phyloP scores from a whole-genome alignment of 2,329 filamentous ascomycete genomes.

The Karstenula rhodostoma region DNA sequence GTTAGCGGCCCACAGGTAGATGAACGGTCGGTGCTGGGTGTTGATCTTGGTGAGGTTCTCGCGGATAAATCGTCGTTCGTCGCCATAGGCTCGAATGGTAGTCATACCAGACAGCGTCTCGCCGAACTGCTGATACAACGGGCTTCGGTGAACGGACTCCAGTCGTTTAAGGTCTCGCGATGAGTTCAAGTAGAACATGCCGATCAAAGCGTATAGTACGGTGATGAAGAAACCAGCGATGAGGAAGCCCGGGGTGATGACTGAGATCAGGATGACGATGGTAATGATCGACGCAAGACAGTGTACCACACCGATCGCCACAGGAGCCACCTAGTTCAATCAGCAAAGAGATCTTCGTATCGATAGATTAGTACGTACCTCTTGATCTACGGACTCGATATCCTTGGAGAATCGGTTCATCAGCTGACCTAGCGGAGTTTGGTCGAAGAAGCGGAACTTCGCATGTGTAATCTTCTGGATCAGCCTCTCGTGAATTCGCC shows the following conservation, averaged over 20 bases:
- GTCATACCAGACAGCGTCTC: slow-evolving; percentile 95
- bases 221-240: slow-evolving; percentile 88
- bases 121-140: slow-evolving; percentile 96
- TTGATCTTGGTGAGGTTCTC: slow-evolving; percentile 92
- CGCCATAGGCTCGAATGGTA: slow-evolving; percentile 95
- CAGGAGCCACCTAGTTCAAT: slow-evolving; percentile 64
- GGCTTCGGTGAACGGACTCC: slow-evolving; percentile 92
- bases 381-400: slow-evolving; percentile 92
- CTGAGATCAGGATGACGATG: slow-evolving; percentile 85
- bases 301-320: slow-evolving; percentile 79
- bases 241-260: slow-evolving; percentile 89
- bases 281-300: slow-evolving; percentile 76
- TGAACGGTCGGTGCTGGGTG: slow-evolving; percentile 89
- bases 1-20: slow-evolving; percentile 96
- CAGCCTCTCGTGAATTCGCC: slow-evolving; percentile 79
- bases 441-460: slow-evolving; percentile 97
- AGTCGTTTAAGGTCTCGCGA: slow-evolving; percentile 96
- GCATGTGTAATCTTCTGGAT: slow-evolving; percentile 83
- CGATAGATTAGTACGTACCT: slow-evolving; percentile 62
- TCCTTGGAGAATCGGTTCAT: slow-evolving; percentile 99
- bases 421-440: slow-evolving; percentile 91
- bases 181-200: slow-evolving; percentile 85
- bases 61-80: slow-evolving; percentile 89
- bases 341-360: neutral
- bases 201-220: slow-evolving; percentile 80